These are phyloP conservation scores for Ustilago tritici DNA, from an alignment of 1,284 basidiomycete genomes.

Conservation along the genomic window DNA sequence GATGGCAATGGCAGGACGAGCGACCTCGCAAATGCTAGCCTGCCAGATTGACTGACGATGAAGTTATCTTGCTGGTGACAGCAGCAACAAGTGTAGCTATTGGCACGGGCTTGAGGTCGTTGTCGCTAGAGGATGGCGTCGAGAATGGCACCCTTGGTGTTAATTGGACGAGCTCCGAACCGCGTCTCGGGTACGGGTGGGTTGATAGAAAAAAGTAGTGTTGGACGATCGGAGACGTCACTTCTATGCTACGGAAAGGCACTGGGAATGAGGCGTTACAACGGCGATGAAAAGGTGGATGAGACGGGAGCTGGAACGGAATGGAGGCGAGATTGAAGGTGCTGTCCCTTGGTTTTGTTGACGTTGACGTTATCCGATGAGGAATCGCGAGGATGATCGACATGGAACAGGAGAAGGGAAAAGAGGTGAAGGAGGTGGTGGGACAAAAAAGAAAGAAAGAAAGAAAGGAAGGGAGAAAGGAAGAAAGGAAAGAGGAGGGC, in stretches of 20 bases:
- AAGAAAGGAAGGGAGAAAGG: too few relatives aligned
- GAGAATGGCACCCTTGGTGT: background rate
- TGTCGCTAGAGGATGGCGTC: background rate
- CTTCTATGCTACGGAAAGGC: background rate
- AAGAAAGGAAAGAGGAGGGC: background rate
- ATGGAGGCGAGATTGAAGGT: background rate
- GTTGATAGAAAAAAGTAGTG: background rate
- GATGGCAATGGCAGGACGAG: background rate
- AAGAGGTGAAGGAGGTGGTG: background rate
- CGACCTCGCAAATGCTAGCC: background rate
- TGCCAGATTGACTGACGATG: background rate
- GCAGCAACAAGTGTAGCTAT: background rate
- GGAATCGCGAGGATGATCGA: background rate
- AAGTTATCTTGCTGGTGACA: background rate
- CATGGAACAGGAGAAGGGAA: background rate
- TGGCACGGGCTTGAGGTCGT: background rate
- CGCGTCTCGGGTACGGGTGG: background rate
- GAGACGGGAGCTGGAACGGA: background rate
- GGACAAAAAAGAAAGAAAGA: background rate
- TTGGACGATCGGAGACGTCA: background rate
- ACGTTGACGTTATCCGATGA: background rate
- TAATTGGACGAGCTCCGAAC: background rate
- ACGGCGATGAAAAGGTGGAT: background rate
- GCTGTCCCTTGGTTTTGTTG: background rate
- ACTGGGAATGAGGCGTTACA: background rate